Evolutionary conservation across 169 alveolate species (phyloP), one percentile per base, ranked within the genome.

Genomic region (Plasmodium knowlesi): DNA sequence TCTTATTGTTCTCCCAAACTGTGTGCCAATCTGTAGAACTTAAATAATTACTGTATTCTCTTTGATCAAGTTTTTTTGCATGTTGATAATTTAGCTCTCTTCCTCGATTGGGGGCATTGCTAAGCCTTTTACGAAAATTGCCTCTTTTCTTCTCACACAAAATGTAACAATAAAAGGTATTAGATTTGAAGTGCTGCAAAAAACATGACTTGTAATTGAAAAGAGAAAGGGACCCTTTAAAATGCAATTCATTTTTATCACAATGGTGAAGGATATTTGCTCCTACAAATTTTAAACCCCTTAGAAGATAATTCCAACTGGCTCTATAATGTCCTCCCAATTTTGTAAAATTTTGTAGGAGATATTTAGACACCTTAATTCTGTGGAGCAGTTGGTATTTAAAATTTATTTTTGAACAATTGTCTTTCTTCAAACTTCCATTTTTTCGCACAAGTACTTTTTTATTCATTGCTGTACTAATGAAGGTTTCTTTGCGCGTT

Each of bases 291-390:
- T 67, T 54, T 39, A 83, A 6, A 4, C 50, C 25, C 74, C 57
- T 70, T 67, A 71, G 22, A 10, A 71, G 53, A 34, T 28, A 70
- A 67, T 83, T 19, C 28, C 53, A 54, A 54, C 3, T 25, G n/a
- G 30, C 46, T 3, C 53, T 83, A n/a, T 32, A 10, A 39, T 70
- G 43, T 22, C 16, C 34, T 22, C 53, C n/a, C 46, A 71, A 19
- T 10, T 25, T n/a, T 71, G 16, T 71, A 14, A 16, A 70, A 25
- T 71, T 34, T 8, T 28, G 74, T 32, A 41, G 32, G 32, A 70
- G n/a, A 37, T 70, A 37, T 70, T 70, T 83, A 83, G 39, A 70
- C 43, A 71, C 76, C 53, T 83, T 83, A 25, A 83, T 71, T 28
- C 25, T 25, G 25, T 14, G 19, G 16, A 16, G 43, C n/a, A n/a